phyloP scores from a whole-genome alignment of 1,284 basidiomycete genomes.

The Tetrapyrgos nigripes region DNA sequence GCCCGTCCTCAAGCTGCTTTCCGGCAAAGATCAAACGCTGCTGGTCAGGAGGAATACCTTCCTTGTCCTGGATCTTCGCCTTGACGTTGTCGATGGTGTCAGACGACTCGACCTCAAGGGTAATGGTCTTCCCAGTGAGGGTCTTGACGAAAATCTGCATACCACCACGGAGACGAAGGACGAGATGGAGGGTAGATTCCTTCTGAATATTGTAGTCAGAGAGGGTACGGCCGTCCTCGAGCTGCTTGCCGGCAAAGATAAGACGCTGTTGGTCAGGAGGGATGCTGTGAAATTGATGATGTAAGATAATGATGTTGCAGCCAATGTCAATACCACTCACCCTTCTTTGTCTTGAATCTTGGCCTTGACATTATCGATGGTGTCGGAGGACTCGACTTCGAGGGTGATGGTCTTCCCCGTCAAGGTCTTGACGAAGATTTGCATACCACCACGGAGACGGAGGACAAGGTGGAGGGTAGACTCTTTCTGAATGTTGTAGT shows the following conservation, averaged over 20 bases:
- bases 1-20: constrained; percentile 76
- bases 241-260: constrained; percentile 71
- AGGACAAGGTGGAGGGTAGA: constrained; percentile 69
- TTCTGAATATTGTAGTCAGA: constrained; percentile 32
- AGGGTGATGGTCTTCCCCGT: constrained; percentile 58
- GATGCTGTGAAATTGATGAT: too few relatives aligned
- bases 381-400: constrained; percentile 58
- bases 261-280: constrained; percentile 71
- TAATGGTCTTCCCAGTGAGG: constrained; percentile 68
- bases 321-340: too few relatives aligned
- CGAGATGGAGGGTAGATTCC: constrained; percentile 47
- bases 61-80: constrained; percentile 60
- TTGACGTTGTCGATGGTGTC: constrained; percentile 67
- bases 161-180: constrained; percentile 36
- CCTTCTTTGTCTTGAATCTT: constrained; percentile 61
- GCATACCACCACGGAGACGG: constrained; percentile 75
- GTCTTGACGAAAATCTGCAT: constrained; percentile 61
- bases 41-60: constrained; percentile 76
- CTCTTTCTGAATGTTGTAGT: constrained; percentile 76
- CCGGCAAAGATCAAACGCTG: constrained; percentile 79
- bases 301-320: too few relatives aligned
- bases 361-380: constrained; percentile 59
- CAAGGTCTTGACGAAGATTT: constrained; percentile 75
- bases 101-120: constrained; percentile 62
- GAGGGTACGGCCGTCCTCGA: constrained; percentile 63